These are phyloP conservation scores for Cytospora piceae DNA, from an alignment of 2,329 filamentous ascomycete genomes.

Conservation along the genomic window DNA sequence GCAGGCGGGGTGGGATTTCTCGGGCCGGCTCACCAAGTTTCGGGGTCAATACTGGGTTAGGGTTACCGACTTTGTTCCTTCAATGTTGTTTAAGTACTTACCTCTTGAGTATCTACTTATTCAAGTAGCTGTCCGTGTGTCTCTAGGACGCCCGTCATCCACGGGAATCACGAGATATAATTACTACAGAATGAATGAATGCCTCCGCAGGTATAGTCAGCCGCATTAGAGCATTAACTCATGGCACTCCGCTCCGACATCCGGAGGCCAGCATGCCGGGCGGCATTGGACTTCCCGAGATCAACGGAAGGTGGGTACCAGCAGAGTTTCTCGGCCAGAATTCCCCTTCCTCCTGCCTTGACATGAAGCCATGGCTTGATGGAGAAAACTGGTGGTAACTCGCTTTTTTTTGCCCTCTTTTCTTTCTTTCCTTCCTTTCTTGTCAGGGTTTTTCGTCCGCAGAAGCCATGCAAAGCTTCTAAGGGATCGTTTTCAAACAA, in stretches of 20 bases:
- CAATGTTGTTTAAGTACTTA: not conserved
- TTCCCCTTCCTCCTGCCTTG: no score
- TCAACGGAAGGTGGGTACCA: no score
- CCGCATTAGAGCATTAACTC: not conserved
- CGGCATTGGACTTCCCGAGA: not conserved
- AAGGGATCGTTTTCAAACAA: no score
- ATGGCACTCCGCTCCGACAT: not conserved
- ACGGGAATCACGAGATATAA: not conserved
- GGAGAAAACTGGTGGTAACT: no score
- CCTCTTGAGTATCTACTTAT: not conserved
- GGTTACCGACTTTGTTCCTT: not conserved
- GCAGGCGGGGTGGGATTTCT: slow-evolving; percentile 32
- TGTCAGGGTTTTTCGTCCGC: no score
- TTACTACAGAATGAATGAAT: not conserved
- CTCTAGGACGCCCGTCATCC: not conserved
- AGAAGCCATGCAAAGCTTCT: no score
- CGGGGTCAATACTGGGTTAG: not conserved
- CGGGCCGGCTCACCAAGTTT: slow-evolving; percentile 24
- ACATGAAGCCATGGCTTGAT: no score
- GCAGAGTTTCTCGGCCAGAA: no score
- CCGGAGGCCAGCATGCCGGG: not conserved
- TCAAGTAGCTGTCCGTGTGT: no score
- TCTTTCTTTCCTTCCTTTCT: no score
- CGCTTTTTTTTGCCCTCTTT: no score
- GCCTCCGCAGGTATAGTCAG: not conserved